These are phyloP conservation scores for Monotropa hypopitys DNA, from an alignment of 179 eudicot species.

Conservation along the genomic window DNA sequence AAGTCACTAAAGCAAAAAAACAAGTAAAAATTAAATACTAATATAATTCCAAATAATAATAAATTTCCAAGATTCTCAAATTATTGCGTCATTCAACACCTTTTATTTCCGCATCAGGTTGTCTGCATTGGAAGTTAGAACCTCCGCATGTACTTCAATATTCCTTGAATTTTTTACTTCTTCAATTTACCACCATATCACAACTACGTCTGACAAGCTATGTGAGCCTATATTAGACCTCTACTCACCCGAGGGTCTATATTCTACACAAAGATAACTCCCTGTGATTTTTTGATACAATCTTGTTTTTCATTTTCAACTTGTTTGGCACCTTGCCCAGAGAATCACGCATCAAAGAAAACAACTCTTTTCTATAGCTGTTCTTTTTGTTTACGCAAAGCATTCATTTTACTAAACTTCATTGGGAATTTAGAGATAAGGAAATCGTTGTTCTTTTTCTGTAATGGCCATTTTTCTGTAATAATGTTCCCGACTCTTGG, in stretches of 20 bases:
- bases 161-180: not conserved
- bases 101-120: not conserved
- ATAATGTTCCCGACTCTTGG: not conserved
- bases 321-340: not conserved
- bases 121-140: not conserved
- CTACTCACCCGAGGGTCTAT: not conserved
- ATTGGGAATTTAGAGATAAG: not conserved
- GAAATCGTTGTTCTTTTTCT: not conserved
- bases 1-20: not conserved
- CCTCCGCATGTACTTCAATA: not conserved
- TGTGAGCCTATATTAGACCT: not conserved
- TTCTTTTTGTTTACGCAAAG: not conserved
- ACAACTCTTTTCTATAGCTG: not conserved
- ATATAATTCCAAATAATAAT: not conserved
- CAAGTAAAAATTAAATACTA: not conserved
- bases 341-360: not conserved
- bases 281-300: not conserved
- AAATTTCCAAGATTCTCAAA: not conserved
- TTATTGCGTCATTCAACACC: not conserved
- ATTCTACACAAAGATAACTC: not conserved
- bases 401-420: not conserved
- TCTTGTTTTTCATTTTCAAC: not conserved
- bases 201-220: not conserved
- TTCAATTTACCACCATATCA: not conserved
- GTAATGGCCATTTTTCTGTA: too few relatives aligned